These are phyloP conservation scores for Ceratonia siliqua DNA, from an alignment of 306 rosid genomes.

Conservation along the genomic window DNA sequence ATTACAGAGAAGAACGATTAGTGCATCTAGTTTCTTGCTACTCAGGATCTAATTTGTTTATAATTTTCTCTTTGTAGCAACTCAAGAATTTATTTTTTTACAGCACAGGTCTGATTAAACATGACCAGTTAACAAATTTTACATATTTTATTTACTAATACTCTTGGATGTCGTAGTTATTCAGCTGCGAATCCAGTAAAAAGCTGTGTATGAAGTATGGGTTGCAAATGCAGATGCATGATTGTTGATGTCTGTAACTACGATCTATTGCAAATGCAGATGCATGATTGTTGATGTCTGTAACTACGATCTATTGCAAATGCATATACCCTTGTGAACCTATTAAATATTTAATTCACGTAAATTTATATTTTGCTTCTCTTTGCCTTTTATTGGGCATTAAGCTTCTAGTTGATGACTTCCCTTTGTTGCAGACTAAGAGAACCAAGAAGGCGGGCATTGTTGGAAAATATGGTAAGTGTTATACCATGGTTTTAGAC, in stretches of 20 bases:
- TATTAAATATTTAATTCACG: too few species aligned
- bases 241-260: too few species aligned
- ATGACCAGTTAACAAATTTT: not conserved
- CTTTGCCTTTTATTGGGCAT: not conserved
- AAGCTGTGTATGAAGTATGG: not conserved
- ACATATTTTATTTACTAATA: not conserved
- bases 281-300: too few species aligned
- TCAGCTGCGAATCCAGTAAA: not conserved
- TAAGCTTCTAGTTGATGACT: not conserved
- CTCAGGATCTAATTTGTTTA: not conserved
- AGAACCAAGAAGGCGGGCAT: slow-evolving; percentile 86
- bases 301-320: too few species aligned
- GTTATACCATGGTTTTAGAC: not conserved
- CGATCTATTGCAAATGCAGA: too few species aligned
- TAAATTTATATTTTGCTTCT: not conserved
- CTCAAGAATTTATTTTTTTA: not conserved
- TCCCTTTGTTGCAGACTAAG: slow-evolving; percentile 56
- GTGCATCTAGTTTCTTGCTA: not conserved
- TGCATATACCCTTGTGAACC: too few species aligned
- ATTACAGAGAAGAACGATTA: not conserved
- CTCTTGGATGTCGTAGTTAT: not conserved
- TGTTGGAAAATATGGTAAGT: slow-evolving; percentile 72
- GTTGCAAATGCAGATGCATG: not conserved
- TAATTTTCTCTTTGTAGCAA: not conserved
- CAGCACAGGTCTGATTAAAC: not conserved